These are phyloP conservation scores for Apiospora sp. DNA, from an alignment of 2,329 filamentous ascomycete genomes.

Conservation along the genomic window DNA sequence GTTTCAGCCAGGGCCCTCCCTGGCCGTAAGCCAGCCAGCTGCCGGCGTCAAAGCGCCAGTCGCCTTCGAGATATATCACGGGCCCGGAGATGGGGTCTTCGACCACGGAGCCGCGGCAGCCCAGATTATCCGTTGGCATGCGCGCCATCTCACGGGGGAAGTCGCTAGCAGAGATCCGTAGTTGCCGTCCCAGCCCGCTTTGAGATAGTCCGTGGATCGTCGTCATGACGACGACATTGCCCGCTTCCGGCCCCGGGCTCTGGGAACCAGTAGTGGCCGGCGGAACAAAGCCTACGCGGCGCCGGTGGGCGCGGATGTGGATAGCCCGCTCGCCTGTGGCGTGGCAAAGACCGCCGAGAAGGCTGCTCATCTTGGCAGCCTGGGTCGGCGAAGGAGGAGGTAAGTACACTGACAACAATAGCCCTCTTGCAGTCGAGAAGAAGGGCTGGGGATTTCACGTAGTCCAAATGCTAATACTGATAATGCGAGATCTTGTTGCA, in stretches of 20 bases:
- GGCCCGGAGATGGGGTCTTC: constrained; percentile 13
- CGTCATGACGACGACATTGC: background rate
- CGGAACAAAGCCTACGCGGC: background rate
- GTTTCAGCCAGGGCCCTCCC: background rate
- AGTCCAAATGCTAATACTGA: background rate
- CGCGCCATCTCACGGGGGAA: background rate
- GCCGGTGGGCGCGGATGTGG: constrained; percentile 17
- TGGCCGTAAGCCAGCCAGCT: background rate
- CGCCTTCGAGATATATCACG: constrained; percentile 15
- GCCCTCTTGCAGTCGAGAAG: background rate
- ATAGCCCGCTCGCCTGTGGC: background rate
- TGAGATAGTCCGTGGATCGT: constrained; percentile 15
- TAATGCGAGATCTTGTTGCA: background rate
- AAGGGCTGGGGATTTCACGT: background rate
- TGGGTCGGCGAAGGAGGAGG: background rate
- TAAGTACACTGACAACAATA: background rate
- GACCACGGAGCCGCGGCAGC: constrained; percentile 17
- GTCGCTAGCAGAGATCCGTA: background rate
- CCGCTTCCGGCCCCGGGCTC: background rate
- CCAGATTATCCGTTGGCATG: background rate
- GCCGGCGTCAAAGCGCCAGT: background rate
- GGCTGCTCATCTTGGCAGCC: background rate
- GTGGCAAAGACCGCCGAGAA: background rate
- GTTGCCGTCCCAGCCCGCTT: background rate
- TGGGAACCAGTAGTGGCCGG: background rate